A percentile compares a stretch with the other conserved stretches of the same genome.
These are phyloP conservation scores for Arthonia radiata DNA, from an alignment of 495 filamentous ascomycete genomes.

Conservation along the genomic window DNA sequence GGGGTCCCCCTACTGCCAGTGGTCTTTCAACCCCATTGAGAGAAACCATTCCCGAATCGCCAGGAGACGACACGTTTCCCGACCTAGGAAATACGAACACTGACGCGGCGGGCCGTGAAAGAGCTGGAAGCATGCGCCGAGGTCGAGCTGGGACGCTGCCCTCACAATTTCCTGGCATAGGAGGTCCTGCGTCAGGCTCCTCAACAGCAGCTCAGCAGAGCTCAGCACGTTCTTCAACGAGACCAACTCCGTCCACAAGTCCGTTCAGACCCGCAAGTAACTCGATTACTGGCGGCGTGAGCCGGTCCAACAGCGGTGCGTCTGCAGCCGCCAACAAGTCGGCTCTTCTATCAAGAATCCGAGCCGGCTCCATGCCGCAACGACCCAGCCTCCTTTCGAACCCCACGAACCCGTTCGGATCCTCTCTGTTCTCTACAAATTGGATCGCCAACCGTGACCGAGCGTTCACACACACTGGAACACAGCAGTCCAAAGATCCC, in stretches of 20 bases:
- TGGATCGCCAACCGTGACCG: slow-evolving; percentile 57
- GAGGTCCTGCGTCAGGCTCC: slow-evolving; percentile 9
- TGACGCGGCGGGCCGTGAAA: slow-evolving; percentile 14
- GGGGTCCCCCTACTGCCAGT: slow-evolving; percentile 75
- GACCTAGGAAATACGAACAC: slow-evolving; percentile 29
- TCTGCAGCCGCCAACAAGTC: slow-evolving; percentile 30
- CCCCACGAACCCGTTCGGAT: slow-evolving; percentile 53
- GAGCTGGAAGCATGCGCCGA: slow-evolving; percentile 37
- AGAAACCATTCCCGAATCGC: slow-evolving; percentile 90
- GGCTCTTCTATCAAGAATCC: slow-evolving; percentile 58
- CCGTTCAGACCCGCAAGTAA: slow-evolving; percentile 72
- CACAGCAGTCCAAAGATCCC: slow-evolving; percentile 67
- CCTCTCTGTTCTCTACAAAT: slow-evolving; percentile 67
- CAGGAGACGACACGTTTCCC: slow-evolving; percentile 84
- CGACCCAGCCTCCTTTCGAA: slow-evolving; percentile 35
- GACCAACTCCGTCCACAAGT: slow-evolving; percentile 73
- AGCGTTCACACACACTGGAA: slow-evolving; percentile 65
- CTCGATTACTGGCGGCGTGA: no score
- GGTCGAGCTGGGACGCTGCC: slow-evolving; percentile 90
- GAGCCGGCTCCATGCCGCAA: slow-evolving; percentile 91
- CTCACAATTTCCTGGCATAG: slow-evolving; percentile 71
- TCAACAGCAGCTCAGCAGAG: slow-evolving; percentile 39
- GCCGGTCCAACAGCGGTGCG: slow-evolving; percentile 8
- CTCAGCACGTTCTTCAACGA: no score
- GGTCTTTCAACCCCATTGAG: slow-evolving; percentile 87